Base-by-base conservation (phyloP, 352 stramenopile genomes). In the Globisporangium iwayamae region DNA sequence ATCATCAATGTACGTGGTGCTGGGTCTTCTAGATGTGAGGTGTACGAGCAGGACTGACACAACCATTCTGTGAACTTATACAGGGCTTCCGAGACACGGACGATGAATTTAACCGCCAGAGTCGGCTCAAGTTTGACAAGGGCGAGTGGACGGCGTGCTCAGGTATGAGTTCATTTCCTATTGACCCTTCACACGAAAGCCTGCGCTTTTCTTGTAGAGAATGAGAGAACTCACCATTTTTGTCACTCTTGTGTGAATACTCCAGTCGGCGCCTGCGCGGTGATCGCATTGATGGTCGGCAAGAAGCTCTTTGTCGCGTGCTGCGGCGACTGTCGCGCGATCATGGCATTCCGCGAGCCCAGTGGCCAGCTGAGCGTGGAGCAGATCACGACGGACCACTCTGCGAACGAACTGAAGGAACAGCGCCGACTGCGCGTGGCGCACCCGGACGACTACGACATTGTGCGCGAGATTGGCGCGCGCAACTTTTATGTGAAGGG, bases 401-500 rank as follows among this genome's bases (percentile, higher is more conserved):
- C 80, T 10, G 80, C 80, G 25, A 89, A 89, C 58, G 80, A 89
- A 50, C 66, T 77, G 56, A 68, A 70, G 7, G 80, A 89, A 63
- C 80, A 89, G 63, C 72, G 75, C 3, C 76, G 80, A 1, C 78
- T 89, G 28, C 74, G 73, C 32, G 65, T 79, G 38, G 41, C 85
- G n/a, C 75, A 89, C 36, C 80, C 80, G 0, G 76, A 86, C 5
- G 80, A 89, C 62, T 81, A 80, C 60, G 80, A 89, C 62, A 87
- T 89, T 67, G 78, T 89, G 41, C 81, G 80, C 32, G 80, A 89
- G 67, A 82, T 89, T 32, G 78, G 80, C n/a, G 63, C 67, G 43
- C 73, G 75, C 39, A 89, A 89, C 64, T 89, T 74, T 48, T 89
- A 89, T 67, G 80, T 89, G 53, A 89, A 89, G 43, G 80, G 80